These are phyloP conservation scores for Thermochaetoides thermophila DNA, from an alignment of 495 filamentous ascomycete species.

Conservation along the genomic window DNA sequence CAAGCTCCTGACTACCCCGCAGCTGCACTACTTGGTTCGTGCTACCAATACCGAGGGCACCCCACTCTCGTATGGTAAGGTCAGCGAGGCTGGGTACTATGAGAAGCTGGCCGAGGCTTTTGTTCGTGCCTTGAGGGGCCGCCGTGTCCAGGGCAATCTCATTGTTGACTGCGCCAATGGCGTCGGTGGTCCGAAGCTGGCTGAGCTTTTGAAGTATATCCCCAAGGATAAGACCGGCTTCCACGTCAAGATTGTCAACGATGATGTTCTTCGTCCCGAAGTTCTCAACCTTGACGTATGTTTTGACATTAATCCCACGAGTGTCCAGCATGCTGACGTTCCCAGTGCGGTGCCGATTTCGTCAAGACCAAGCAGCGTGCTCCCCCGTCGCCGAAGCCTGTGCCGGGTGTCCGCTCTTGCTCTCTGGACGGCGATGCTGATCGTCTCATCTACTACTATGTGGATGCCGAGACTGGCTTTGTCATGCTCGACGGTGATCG, in stretches of 20 bases:
- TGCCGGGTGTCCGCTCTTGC: constrained; percentile 63
- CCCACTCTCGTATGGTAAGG: constrained; percentile 68
- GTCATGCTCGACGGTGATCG: constrained; percentile 89
- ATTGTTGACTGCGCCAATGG: constrained; percentile 95
- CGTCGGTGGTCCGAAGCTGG: constrained; percentile 84
- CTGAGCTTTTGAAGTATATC: constrained; percentile 72
- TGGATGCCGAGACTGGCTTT: constrained; percentile 66
- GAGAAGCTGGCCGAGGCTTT: constrained; percentile 76
- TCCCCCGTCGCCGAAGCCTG: constrained; percentile 67
- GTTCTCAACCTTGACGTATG: constrained; percentile 74
- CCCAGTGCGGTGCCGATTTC: constrained; percentile 84
- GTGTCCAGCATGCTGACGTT: constrained; percentile 10
- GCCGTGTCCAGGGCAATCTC: constrained; percentile 51
- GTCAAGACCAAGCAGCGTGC: constrained; percentile 94
- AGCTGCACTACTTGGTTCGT: constrained; percentile 90
- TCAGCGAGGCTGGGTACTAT: constrained; percentile 85
- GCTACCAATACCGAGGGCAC: constrained; percentile 84
- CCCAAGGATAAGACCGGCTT: constrained; percentile 48
- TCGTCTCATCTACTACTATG: constrained; percentile 88
- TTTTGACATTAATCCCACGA: constrained; percentile 1
- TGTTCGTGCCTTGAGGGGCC: constrained; percentile 59
- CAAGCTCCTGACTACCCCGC: constrained; percentile 83
- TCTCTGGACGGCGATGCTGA: constrained; percentile 94
- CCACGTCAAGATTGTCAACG: constrained; percentile 78
- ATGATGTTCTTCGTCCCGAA: constrained; percentile 78